Evolutionary conservation across 148 eudicot genomes (phyloP).

Genomic region (Spergularia marina): DNA sequence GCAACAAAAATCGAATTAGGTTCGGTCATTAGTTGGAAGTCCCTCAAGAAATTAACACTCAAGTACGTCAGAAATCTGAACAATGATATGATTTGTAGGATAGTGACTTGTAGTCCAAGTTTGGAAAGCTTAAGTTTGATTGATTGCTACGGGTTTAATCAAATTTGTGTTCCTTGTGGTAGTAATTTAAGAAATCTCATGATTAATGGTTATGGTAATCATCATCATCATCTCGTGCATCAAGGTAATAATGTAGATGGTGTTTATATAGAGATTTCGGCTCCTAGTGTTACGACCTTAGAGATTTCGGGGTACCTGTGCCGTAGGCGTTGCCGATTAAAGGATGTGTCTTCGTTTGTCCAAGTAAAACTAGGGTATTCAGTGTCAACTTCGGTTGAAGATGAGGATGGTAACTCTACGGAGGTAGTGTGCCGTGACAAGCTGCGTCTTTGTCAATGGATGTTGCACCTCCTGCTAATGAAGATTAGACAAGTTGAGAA

Average conservation of each 20-base stretch:
- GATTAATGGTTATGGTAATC: not conserved
- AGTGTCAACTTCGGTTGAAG: not conserved
- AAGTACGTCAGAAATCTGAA: not conserved
- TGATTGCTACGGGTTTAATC: not conserved
- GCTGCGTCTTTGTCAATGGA: not conserved
- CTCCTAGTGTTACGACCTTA: conserved; percentile 6
- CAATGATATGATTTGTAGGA: conserved; percentile 1
- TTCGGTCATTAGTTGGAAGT: conserved; percentile 16
- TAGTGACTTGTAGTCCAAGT: conserved; percentile 13
- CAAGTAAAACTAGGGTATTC: not conserved
- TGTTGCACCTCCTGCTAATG: not conserved
- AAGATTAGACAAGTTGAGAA: conserved; percentile 15
- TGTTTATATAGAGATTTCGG: conserved; percentile 6
- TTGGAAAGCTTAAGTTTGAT: conserved; percentile 9
- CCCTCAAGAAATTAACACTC: conserved; percentile 6
- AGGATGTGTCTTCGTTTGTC: conserved; percentile 14
- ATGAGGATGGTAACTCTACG: no score
- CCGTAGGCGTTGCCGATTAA: not conserved
- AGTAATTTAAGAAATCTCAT: conserved; percentile 4
- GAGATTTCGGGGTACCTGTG: conserved; percentile 14
- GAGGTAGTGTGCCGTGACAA: not conserved
- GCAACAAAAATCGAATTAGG: not conserved
- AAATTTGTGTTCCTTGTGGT: not conserved
- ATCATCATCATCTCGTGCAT: not conserved
- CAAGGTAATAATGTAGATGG: no score